Percentiles rank a stretch among this genome's conserved stretches.
These are phyloP conservation scores for Suillus subalutaceus DNA, from an alignment of 768 basidiomycete genomes.

Conservation along the genomic window DNA sequence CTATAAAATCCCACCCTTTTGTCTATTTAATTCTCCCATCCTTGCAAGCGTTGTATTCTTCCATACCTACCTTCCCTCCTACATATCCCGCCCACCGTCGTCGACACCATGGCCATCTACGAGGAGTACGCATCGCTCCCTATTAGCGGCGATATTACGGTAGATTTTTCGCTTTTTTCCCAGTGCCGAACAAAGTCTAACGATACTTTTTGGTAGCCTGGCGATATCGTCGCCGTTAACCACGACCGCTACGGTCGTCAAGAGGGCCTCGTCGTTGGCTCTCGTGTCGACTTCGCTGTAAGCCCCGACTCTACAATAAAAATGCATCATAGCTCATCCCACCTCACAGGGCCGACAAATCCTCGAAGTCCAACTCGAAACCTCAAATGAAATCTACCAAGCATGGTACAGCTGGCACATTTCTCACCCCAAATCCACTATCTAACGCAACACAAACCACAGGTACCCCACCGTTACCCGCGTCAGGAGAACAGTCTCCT, in stretches of 20 bases:
- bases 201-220: conserved; percentile 49
- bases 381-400: conserved; percentile 59
- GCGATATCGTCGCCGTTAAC: conserved; percentile 80
- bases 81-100: conserved; percentile 23
- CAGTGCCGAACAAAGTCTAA: conserved; percentile 8
- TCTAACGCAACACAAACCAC: conserved; percentile 11
- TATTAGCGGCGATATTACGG: conserved; percentile 39
- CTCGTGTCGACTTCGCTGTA: conserved; percentile 71
- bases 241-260: conserved; percentile 62
- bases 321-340: neutral
- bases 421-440: conserved; percentile 3
- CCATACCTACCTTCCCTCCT: conserved; percentile 23
- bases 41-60: conserved; percentile 31
- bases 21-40: conserved; percentile 25
- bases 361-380: conserved; percentile 80
- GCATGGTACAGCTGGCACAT: conserved; percentile 51
- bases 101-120: conserved; percentile 41
- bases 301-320: conserved; percentile 24
- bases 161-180: conserved; percentile 18
- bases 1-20: conserved; percentile 47
- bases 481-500: conserved; percentile 72
- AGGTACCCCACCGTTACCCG: conserved; percentile 83
- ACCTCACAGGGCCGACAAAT: conserved; percentile 72
- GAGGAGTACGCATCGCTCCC: conserved; percentile 30
- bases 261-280: conserved; percentile 82